Percentiles rank a stretch among this genome's conserved stretches.
Conservation (phyloP, 2,329 filamentous ascomycete genomes). For the Pseudogymnoascus sp. region DNA sequence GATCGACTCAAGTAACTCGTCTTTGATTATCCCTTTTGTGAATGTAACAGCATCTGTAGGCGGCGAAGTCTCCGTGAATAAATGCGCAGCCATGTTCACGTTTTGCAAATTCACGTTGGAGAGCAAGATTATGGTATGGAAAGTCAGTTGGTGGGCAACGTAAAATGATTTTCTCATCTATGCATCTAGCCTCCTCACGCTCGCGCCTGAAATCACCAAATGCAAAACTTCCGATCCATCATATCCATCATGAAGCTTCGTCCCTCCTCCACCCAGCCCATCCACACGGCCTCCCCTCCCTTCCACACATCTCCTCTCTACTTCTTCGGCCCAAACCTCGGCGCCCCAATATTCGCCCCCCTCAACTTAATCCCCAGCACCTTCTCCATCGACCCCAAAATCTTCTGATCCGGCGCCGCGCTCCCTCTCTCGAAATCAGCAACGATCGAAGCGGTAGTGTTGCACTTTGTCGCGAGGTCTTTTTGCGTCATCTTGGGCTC, state of each 20-base stretch:
- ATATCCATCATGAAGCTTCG: neutral
- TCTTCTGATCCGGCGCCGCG: conserved; percentile 74
- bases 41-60: neutral
- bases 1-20: neutral
- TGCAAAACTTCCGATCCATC: neutral
- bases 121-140: neutral
- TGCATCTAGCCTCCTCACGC: neutral
- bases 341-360: conserved; percentile 75
- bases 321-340: conserved; percentile 69
- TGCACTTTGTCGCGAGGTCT: conserved; percentile 76
- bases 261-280: neutral
- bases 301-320: conserved; percentile 21
- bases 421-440: conserved; percentile 78
- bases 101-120: neutral
- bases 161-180: neutral
- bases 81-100: neutral
- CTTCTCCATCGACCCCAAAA: conserved; percentile 69
- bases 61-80: neutral
- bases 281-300: neutral
- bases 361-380: conserved; percentile 83
- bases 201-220: conserved; percentile 4
- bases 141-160: neutral
- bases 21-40: neutral
- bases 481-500: conserved; percentile 97
- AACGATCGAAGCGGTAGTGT: conserved; percentile 72